phyloP scores from a whole-genome alignment of 2,329 filamentous ascomycete genomes.

The Ceratocystis eucalypticola region DNA sequence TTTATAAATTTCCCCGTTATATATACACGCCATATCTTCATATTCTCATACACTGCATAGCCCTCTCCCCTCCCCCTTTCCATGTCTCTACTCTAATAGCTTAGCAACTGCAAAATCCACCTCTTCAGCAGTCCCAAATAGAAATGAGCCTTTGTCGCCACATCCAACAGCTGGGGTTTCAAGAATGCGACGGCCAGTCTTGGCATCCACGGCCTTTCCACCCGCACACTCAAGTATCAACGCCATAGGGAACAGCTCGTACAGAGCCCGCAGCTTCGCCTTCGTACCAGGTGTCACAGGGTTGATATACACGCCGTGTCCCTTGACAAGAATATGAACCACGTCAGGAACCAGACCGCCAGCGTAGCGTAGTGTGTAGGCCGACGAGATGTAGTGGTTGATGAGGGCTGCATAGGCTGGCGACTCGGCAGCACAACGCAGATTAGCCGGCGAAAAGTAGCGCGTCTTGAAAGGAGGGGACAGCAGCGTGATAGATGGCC shows the following conservation, averaged over 20 bases:
- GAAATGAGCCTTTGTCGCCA: slow-evolving; percentile 37
- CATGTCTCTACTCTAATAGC: not conserved
- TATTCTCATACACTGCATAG: no score
- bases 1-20: no score
- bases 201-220: slow-evolving; percentile 40
- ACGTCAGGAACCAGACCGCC: slow-evolving; percentile 50
- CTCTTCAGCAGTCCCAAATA: slow-evolving; percentile 39
- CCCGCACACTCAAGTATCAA: slow-evolving; percentile 47
- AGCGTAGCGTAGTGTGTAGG: slow-evolving; percentile 47
- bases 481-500: slow-evolving; percentile 29
- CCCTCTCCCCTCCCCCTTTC: no score
- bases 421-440: slow-evolving; percentile 42
- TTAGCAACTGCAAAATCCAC: slow-evolving; percentile 28
- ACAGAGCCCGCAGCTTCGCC: slow-evolving; percentile 46
- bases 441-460: slow-evolving; percentile 50
- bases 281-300: slow-evolving; percentile 39
- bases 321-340: slow-evolving; percentile 45
- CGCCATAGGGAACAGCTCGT: slow-evolving; percentile 47
- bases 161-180: slow-evolving; percentile 28
- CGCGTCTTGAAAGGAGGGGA: slow-evolving; percentile 33
- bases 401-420: slow-evolving; percentile 37
- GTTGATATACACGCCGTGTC: slow-evolving; percentile 47
- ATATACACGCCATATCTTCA: no score
- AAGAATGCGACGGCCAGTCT: slow-evolving; percentile 31
- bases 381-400: slow-evolving; percentile 34